Percentiles rank a stretch among this genome's conserved stretches.
These are phyloP conservation scores for Naganishia sp. DNA, from an alignment of 1,284 basidiomycete species.

Conservation along the genomic window DNA sequence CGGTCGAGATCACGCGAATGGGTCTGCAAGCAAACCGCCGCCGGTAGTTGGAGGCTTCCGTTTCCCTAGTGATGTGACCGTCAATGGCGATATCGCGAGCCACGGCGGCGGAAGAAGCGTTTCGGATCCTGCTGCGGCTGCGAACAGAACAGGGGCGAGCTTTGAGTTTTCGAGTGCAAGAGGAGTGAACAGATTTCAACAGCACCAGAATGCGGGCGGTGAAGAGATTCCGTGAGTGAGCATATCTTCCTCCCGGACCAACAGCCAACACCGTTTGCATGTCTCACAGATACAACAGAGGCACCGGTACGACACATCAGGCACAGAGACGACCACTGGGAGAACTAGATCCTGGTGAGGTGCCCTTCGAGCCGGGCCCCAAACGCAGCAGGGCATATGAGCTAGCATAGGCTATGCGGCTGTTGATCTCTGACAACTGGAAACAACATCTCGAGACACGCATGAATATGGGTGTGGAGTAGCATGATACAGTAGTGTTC, in stretches of 20 bases:
- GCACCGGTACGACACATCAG: neutral
- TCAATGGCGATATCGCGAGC: neutral
- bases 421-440: neutral
- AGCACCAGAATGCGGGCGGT: neutral
- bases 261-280: neutral
- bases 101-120: slow-evolving; percentile 11
- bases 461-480: slow-evolving; percentile 6
- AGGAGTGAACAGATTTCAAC: slow-evolving; percentile 5
- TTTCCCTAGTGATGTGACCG: slow-evolving; percentile 6
- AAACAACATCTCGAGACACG: neutral
- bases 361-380: slow-evolving; percentile 17
- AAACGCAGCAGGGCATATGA: slow-evolving; percentile 3
- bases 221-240: slow-evolving; percentile 8
- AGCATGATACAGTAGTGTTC: slow-evolving; percentile 19
- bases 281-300: neutral
- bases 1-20: neutral
- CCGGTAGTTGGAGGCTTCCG: slow-evolving; percentile 18
- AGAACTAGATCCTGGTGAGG: slow-evolving; percentile 19
- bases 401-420: neutral
- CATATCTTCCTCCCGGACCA: neutral
- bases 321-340: slow-evolving; percentile 13
- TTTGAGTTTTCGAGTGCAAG: slow-evolving; percentile 15
- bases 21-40: neutral
- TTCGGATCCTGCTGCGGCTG: slow-evolving; percentile 7
- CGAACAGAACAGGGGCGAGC: neutral